These are phyloP conservation scores for Lichina pygmaea DNA, from an alignment of 495 filamentous ascomycete species.

Conservation along the genomic window DNA sequence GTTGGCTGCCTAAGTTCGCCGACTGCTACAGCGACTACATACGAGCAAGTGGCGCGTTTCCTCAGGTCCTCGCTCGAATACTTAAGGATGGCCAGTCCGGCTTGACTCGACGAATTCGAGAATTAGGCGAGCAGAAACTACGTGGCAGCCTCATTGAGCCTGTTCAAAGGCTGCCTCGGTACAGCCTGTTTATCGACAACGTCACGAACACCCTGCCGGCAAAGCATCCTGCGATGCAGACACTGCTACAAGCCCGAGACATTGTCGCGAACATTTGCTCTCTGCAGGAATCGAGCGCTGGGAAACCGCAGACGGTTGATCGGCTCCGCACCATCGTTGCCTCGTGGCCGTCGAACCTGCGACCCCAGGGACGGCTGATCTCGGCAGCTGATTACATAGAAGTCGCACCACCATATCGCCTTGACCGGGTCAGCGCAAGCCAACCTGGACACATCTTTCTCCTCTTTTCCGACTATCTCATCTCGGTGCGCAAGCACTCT, in stretches of 20 bases:
- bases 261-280: conserved; percentile 89
- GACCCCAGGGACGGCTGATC: conserved; percentile 55
- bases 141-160: conserved; percentile 91
- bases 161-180: conserved; percentile 80
- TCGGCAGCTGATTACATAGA: conserved; percentile 63
- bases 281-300: conserved; percentile 36
- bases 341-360: conserved; percentile 49
- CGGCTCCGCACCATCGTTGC: conserved; percentile 49
- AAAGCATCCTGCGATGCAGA: conserved; percentile 53
- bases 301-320: conserved; percentile 41
- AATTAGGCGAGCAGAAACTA: conserved; percentile 71
- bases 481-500: conserved; percentile 41
- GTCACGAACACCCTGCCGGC: conserved; percentile 64
- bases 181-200: conserved; percentile 86
- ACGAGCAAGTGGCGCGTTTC: conserved; percentile 57
- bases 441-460: conserved; percentile 44
- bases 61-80: conserved; percentile 48
- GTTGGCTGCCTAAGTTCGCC: conserved; percentile 78
- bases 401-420: conserved; percentile 42
- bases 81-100: conserved; percentile 47
- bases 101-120: conserved; percentile 49
- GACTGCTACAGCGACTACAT: conserved; percentile 81
- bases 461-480: conserved; percentile 58
- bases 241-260: conserved; percentile 62
- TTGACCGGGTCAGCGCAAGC: conserved; percentile 11